Percentiles rank a stretch among this genome's conserved stretches.
These are phyloP conservation scores for Gentiana dahurica DNA, from an alignment of 257 asterid species.

Conservation along the genomic window DNA sequence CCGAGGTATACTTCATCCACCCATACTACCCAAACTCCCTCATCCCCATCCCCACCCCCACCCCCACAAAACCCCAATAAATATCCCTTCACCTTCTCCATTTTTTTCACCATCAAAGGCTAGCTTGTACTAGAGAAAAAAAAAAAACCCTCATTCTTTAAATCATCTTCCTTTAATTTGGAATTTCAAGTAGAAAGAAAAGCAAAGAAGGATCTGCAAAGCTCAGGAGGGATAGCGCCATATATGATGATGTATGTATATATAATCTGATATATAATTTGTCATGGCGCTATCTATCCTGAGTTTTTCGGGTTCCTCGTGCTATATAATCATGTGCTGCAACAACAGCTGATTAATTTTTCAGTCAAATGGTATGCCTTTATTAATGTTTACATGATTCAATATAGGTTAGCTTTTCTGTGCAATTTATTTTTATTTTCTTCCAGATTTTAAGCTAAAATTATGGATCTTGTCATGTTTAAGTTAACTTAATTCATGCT, in stretches of 20 bases:
- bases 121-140: not conserved
- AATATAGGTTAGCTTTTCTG: not conserved
- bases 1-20: conserved; percentile 12
- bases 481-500: too few species aligned
- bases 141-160: not conserved
- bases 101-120: conserved; percentile 14
- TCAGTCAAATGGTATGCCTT: conserved; percentile 4
- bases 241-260: not conserved
- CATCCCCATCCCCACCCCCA: not conserved
- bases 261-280: not conserved
- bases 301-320: conserved; percentile 67
- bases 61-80: conserved; percentile 28
- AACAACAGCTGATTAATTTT: not conserved
- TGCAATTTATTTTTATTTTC: not conserved
- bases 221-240: conserved; percentile 99
- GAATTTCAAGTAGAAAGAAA: not conserved
- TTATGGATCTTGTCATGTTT: not conserved
- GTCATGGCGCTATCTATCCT: conserved; percentile 83
- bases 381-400: not conserved
- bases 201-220: conserved; percentile 48
- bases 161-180: not conserved
- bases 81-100: conserved; percentile 14
- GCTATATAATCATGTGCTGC: conserved; percentile 13
- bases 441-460: not conserved
- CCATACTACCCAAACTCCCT: not conserved